Conservation (phyloP, 306 rosid species). For the Begonia fuchsioides region DNA sequence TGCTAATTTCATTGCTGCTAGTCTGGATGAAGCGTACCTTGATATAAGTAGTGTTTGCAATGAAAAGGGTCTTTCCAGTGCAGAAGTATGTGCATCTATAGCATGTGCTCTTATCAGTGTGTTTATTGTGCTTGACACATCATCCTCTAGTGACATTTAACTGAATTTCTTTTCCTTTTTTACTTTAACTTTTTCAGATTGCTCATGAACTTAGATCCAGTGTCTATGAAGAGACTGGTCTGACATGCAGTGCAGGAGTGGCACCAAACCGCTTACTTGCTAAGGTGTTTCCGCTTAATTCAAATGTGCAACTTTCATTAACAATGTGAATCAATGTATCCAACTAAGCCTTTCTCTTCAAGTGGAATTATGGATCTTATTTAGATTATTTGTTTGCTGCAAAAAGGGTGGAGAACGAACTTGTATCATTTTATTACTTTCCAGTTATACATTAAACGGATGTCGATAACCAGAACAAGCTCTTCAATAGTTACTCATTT, state of each 20-base stretch:
- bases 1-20: slow-evolving; percentile 74
- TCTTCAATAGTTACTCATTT: too few species aligned
- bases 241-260: slow-evolving; percentile 92
- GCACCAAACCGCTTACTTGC: slow-evolving; percentile 89
- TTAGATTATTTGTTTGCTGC: too few species aligned
- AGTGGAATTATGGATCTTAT: too few species aligned
- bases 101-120: not conserved
- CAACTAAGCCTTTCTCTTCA: not conserved
- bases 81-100: slow-evolving; percentile 32
- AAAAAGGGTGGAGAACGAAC: too few species aligned
- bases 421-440: not conserved
- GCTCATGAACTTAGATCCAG: slow-evolving; percentile 63
- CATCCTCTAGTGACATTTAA: not conserved
- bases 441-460: not conserved
- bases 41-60: slow-evolving; percentile 75
- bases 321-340: not conserved
- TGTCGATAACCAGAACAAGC: too few species aligned
- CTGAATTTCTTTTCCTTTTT: slow-evolving; percentile 8
- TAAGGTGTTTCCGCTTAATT: slow-evolving; percentile 34
- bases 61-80: slow-evolving; percentile 42
- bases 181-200: slow-evolving; percentile 29
- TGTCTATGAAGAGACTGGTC: slow-evolving; percentile 74
- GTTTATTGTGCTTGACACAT: too few species aligned
- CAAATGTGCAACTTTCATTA: not conserved
- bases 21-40: slow-evolving; percentile 91